Conservation (phyloP, 2,329 filamentous ascomycete genomes). For the Domatiomyces globalis region DNA sequence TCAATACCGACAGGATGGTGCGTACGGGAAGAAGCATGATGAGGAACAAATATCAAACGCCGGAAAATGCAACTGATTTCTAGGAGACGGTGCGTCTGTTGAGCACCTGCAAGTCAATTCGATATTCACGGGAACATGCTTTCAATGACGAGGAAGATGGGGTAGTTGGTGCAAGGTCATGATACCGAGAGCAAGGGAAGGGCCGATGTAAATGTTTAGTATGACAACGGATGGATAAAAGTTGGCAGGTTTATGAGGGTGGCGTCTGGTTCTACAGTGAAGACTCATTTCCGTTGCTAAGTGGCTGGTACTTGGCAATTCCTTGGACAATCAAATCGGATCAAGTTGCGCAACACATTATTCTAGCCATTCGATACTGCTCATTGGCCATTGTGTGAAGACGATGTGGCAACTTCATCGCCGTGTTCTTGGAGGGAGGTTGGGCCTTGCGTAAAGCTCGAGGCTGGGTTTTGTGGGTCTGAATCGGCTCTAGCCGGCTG, state of each 20-base stretch:
- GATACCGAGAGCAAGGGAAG: background rate
- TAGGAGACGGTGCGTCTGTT: background rate
- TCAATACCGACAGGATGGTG: constrained; percentile 8
- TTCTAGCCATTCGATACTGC: background rate
- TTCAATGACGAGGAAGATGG: background rate
- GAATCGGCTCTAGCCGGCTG: background rate
- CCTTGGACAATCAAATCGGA: background rate
- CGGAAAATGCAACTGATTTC: constrained; percentile 9
- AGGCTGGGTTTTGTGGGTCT: background rate
- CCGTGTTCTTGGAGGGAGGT: background rate
- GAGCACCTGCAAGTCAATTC: background rate
- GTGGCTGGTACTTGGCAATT: background rate
- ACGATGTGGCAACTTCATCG: background rate
- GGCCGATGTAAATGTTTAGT: background rate
- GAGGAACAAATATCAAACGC: constrained; percentile 6
- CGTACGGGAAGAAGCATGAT: background rate
- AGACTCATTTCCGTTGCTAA: background rate
- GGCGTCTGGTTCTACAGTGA: background rate
- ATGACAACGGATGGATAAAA: background rate
- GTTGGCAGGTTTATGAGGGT: background rate
- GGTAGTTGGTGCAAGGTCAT: background rate
- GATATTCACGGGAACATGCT: background rate
- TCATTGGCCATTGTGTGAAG: background rate
- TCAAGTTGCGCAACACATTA: background rate
- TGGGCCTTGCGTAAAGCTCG: background rate